These are phyloP conservation scores for Quercus robur DNA, from an alignment of 306 rosid genomes.

Conservation along the genomic window DNA sequence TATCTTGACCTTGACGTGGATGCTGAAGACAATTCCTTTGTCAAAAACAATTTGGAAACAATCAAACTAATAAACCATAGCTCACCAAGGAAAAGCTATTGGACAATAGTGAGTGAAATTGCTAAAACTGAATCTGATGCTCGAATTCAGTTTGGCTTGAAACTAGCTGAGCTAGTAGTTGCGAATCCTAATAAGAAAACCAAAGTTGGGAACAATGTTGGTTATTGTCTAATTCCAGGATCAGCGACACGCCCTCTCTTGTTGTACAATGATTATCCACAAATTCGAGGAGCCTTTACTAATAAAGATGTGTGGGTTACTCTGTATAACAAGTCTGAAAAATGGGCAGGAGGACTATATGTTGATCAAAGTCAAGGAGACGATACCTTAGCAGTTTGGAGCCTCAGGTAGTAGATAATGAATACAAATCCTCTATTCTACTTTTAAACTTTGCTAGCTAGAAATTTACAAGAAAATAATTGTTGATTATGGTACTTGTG, in stretches of 20 bases:
- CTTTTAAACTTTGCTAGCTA: not conserved
- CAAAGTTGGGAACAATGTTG: constrained; percentile 33
- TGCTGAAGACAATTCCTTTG: constrained; percentile 50
- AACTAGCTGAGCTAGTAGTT: constrained; percentile 36
- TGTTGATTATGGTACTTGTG: not conserved
- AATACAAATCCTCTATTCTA: too few relatives aligned
- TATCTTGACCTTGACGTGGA: constrained; percentile 65
- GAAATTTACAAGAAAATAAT: too few relatives aligned
- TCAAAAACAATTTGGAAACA: constrained; percentile 38
- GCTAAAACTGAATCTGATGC: constrained; percentile 42
- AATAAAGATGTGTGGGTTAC: constrained; percentile 49
- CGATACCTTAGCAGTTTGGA: constrained; percentile 47
- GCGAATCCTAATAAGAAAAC: constrained; percentile 55
- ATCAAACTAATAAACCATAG: constrained; percentile 25
- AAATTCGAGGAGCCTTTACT: constrained; percentile 50
- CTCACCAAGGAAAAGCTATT: constrained; percentile 57
- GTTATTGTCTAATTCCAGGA: constrained; percentile 46
- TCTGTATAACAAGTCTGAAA: constrained; percentile 54
- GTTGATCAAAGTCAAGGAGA: constrained; percentile 48
- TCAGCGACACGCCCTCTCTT: constrained; percentile 30
- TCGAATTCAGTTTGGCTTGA: constrained; percentile 22
- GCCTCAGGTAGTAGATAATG: constrained; percentile 9
- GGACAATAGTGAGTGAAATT: constrained; percentile 22
- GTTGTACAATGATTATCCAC: constrained; percentile 47
- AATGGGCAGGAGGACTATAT: constrained; percentile 44